Percentiles rank a stretch among this genome's conserved stretches.
Evolutionary conservation across 139 green algal genomes (phyloP).

Genomic region (Chlamydomonas schloesseri): DNA sequence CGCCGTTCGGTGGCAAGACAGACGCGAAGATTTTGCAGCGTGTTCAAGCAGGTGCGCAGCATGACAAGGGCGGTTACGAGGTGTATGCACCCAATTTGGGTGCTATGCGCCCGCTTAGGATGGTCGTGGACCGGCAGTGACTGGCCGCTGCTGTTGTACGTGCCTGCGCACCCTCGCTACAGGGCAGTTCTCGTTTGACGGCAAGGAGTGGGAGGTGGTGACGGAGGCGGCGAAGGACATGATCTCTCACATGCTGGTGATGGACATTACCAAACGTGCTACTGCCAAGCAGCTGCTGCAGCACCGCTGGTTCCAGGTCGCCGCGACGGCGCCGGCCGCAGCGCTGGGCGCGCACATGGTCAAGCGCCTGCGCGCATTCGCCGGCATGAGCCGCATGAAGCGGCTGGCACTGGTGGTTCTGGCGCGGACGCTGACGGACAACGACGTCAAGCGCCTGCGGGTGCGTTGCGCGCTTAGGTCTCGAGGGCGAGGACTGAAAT

Average conservation of each 20-base stretch:
- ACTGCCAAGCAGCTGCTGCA: conserved; percentile 70
- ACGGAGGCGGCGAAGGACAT: conserved; percentile 82
- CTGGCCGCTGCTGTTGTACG: no score
- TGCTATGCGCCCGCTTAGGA: no score
- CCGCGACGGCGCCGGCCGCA: conserved; percentile 60
- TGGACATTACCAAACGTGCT: conserved; percentile 80
- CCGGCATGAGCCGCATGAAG: conserved; percentile 74
- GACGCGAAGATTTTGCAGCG: conserved; percentile 81
- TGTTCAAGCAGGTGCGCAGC: conserved; percentile 66
- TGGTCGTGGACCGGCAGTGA: no score
- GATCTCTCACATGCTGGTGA: conserved; percentile 80
- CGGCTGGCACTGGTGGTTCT: conserved; percentile 73
- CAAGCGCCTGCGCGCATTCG: conserved; percentile 71
- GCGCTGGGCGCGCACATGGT: conserved; percentile 72
- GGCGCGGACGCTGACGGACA: conserved; percentile 70
- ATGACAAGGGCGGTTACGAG: background rate
- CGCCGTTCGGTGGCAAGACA: conserved; percentile 84
- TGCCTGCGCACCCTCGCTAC: no score
- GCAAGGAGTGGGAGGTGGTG: conserved; percentile 78
- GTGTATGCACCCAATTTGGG: no score
- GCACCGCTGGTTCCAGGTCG: conserved; percentile 69
- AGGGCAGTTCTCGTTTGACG: conserved; percentile 73
- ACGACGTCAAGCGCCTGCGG: conserved; percentile 70
- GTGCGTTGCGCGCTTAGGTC: conserved; percentile 38
- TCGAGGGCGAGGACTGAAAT: no score